Evolutionary conservation across 1,139 yeast species (phyloP).

Genomic region (Yamadazyma blattariae): DNA sequence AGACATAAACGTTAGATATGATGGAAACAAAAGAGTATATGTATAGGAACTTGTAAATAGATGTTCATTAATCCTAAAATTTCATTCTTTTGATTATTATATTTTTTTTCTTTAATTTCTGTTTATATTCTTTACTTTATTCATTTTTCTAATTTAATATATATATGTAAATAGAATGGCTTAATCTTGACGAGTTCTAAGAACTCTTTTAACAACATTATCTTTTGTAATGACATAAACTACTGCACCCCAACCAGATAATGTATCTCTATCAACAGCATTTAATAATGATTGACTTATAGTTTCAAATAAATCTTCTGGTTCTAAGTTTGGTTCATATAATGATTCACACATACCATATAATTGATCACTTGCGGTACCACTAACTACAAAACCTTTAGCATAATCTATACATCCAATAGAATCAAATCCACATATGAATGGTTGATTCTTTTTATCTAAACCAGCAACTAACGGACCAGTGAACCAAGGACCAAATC

Average conservation of each 20-base stretch:
- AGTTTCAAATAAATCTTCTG: conserved; percentile 95
- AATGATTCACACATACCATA: conserved; percentile 99
- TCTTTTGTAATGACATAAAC: conserved; percentile 93
- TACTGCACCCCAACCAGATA: conserved; percentile 98
- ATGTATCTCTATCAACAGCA: conserved; percentile 96
- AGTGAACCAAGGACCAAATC: conserved; percentile 96
- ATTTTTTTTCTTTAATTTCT: too few species aligned
- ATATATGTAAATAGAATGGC: too few species aligned
- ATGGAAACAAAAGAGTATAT: too few species aligned
- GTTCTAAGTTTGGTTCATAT: conserved; percentile 88
- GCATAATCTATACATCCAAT: conserved; percentile 97
- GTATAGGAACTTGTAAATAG: too few species aligned
- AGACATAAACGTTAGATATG: too few species aligned
- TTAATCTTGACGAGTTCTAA: conserved; percentile 91
- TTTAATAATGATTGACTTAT: conserved; percentile 90
- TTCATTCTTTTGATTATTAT: too few species aligned
- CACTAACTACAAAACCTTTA: conserved; percentile 93
- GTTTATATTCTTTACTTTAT: too few species aligned
- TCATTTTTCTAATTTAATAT: too few species aligned
- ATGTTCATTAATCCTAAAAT: too few species aligned
- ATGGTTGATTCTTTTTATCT: conserved; percentile 79
- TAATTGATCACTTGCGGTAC: conserved; percentile 93
- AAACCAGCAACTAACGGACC: conserved; percentile 98
- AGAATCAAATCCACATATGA: conserved; percentile 91
- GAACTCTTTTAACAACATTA: conserved; percentile 79